Base-by-base conservation (phyloP, 2,329 filamentous ascomycete genomes). In the Leptodontidium sp. region DNA sequence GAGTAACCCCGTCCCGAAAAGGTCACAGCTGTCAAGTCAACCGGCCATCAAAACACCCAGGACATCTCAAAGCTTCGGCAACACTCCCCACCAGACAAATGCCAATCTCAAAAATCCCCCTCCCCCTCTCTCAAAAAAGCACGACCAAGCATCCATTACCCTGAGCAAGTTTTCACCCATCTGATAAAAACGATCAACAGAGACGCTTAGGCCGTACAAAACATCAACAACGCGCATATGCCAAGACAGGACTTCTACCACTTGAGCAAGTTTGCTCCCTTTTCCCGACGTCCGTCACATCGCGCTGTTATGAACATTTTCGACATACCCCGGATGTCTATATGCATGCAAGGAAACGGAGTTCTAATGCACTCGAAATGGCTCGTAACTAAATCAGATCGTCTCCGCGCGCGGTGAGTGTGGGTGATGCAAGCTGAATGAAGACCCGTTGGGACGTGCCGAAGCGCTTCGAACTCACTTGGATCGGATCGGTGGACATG, bases 211-310 rank as follows among this genome's bases (percentile, higher is more conserved):
- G 21, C 21, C 21, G 21, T 21, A 57, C 50, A 32, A 17, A 29
- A 29, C 24, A 32, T 29, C 24, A 53, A 53, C 12, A 53, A 26
- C 24, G 50, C 24, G 53, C 53, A 57, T 35, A 14, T 14, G 55
- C 55, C 55, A 58, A 58, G 55, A 40, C 17, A 7, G 32, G n/a
- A 9, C n/a, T 58, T 43, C 17, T 14, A 40, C 55, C 40, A 58
- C 55, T 58, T 58, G 55, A 58, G 55, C 55, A 58, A 58, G 55
- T 58, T 58, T 58, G 55, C 55, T 58, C 35, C 32, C 32, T 24
- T 26, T 58, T 58, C 55, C 8, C 14, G 8, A 7, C 4, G n/a
- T 35, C 2, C 55, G n/a, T 1, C 7, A 43, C 17, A 17, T 29
- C 3, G 7, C 24, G 35, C 12, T 58, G 17, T 17, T 35, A 40